Evolutionary conservation across 176 grass and related monocot species (phyloP), one percentile per base, ranked within the genome.

Genomic region (Juncus inflexus): DNA sequence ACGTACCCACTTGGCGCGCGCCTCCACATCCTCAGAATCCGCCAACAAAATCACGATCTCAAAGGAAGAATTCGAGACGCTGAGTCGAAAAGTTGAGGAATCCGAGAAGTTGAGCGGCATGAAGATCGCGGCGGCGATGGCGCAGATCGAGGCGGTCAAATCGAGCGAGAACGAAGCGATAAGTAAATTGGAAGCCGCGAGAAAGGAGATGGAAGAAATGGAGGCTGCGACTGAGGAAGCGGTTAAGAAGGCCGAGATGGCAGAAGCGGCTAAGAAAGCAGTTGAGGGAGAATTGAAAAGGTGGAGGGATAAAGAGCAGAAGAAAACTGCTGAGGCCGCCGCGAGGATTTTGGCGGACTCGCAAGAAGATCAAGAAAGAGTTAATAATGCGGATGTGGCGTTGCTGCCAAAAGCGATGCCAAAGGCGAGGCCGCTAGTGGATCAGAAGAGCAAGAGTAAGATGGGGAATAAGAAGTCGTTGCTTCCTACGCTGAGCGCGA

Each of bases 181-280:
- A 14, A 79, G 86, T 66, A 87, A 83, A 76, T 60, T 97, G 41
- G 87, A 91, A 77, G 40, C 75, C 28, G 72, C 87, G 37, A 64
- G 82, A 35, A 97, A 89, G 64, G 92, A 97, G 63, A 97, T 91
- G 82, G 92, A 91, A 70, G 92, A 89, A 40, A 86, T 97, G 66
- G 92, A 89, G 76, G 63, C 78, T 59, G 84, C 84, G 68, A 97
- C 87, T 49, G 85, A 91, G 64, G 92, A 89, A 53, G 87, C 92
- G 55, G 64, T 91, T 57, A 97, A 86, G 77, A 88, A 79, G 71
- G 87, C 92, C 69, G 84, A 91, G 63, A 97, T 84, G 87, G 87
- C 92, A 38, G 92, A 97, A 76, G 80, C 87, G 50, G 92, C 92
- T 50, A 91, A 91, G 66, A 91, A 81, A 43, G 87, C 87, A 47